Evolutionary conservation across 2,329 filamentous ascomycete genomes (phyloP), one percentile per base, ranked within the genome.

Genomic region (Colletotrichum higginsianum): DNA sequence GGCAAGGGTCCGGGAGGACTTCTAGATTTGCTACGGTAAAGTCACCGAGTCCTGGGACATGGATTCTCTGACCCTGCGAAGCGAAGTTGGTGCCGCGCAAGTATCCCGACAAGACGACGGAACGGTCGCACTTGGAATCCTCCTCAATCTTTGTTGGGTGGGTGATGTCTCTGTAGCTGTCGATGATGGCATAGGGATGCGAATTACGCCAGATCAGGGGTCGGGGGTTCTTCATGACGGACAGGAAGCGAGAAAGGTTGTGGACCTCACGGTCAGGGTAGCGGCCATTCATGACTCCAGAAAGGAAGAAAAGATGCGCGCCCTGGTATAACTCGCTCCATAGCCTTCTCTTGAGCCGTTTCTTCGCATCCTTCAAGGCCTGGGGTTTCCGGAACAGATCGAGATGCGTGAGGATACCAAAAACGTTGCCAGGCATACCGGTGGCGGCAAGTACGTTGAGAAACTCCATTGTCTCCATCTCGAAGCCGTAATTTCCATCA

Each of bases 401-500:
- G 72, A 99, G 87, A 85, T 99, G 97, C 18, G 96, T 98, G 55
- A 99, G 88, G 68, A 99, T 95, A 63, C 96, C 96, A 80, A 99
- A 98, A 47, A 99, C 95, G 77, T 99, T 99, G 75, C 96, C 96
- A 0, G 97, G 96, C 96, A 99, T 98, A 81, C 96, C 96, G 40
- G 94, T 97, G 2, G 94, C 91, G n/a, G 94, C 93, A 61, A 99
- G 86, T 21, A 98, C 92, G 77, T 98, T 98, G 79, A 99, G 85
- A 73, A 99, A 99, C 83, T 99, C 96, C 96, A 99, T 99, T 0
- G 96, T 99, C 87, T 99, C 96, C 96, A 99, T 99, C 84, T 99
- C 96, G 79, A 99, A 99, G 16, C 96, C 97, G 78, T 93, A 99
- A 83, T 98, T 98, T 67, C 96, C 97, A 80, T 99, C 96, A 77